A percentile compares a stretch with the other conserved stretches of the same genome.
phyloP scores from a whole-genome alignment of 192 early-diverging fungal species.

The Pilobolus umbonatus region DNA sequence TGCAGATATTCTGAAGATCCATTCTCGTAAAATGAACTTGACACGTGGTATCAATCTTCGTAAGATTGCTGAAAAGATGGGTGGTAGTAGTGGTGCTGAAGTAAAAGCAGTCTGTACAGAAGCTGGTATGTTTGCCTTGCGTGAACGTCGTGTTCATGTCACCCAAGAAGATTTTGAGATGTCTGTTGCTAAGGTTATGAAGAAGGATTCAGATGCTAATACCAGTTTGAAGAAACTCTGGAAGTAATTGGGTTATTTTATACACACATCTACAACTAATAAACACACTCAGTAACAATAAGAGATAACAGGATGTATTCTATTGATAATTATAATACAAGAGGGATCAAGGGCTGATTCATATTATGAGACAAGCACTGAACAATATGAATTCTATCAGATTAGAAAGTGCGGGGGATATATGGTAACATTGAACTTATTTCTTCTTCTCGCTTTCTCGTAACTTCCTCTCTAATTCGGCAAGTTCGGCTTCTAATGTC shows the following conservation, averaged over 20 bases:
- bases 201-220: slow-evolving; percentile 97
- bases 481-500: slow-evolving; percentile 39
- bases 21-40: slow-evolving; percentile 89
- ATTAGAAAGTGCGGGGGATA: neutral
- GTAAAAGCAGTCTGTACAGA: slow-evolving; percentile 88
- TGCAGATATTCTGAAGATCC: slow-evolving; percentile 86
- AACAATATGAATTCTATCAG: too few species aligned
- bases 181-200: slow-evolving; percentile 98
- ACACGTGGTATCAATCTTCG: slow-evolving; percentile 86
- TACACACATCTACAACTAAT: neutral
- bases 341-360: too few species aligned
- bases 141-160: slow-evolving; percentile 96
- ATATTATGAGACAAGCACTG: too few species aligned
- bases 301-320: neutral
- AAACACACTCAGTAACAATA: neutral
- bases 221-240: slow-evolving; percentile 96
- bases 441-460: neutral
- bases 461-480: slow-evolving; percentile 33
- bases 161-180: slow-evolving; percentile 99
- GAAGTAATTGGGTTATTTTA: slow-evolving; percentile 64
- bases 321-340: too few species aligned
- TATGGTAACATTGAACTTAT: neutral
- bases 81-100: slow-evolving; percentile 81
- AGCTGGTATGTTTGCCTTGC: slow-evolving; percentile 86
- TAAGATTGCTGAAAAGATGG: slow-evolving; percentile 86